These are phyloP conservation scores for Penicillium hordei DNA, from an alignment of 2,329 filamentous ascomycete genomes.

Conservation along the genomic window DNA sequence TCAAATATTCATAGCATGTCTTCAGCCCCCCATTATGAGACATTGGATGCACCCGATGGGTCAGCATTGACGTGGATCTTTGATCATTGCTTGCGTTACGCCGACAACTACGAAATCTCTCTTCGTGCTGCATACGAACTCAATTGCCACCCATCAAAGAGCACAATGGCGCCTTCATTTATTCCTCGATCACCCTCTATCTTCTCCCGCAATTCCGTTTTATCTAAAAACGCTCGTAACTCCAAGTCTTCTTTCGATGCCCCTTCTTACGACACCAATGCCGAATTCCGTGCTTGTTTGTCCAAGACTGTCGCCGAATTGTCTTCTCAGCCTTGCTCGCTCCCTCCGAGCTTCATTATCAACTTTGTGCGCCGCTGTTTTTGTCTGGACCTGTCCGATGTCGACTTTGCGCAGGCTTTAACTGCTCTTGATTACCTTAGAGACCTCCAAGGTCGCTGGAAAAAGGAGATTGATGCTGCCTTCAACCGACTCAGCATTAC, in stretches of 20 bases:
- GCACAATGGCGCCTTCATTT: constrained; percentile 21
- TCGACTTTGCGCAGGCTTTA: constrained; percentile 66
- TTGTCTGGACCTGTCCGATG: constrained; percentile 54
- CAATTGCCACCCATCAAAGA: constrained; percentile 57
- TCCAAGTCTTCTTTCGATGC: constrained; percentile 28
- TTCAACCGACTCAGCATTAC: constrained; percentile 56
- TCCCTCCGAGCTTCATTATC: constrained; percentile 63
- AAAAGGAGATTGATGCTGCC: constrained; percentile 57
- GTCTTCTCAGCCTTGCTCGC: constrained; percentile 59
- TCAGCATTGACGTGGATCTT: constrained; percentile 54
- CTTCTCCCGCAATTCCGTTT: constrained; percentile 34
- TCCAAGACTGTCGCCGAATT: constrained; percentile 57
- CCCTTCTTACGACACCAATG: constrained; percentile 35
- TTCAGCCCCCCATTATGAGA: constrained; percentile 11
- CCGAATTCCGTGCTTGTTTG: constrained; percentile 45
- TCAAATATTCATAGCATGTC: constrained; percentile 12
- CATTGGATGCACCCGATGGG: constrained; percentile 36
- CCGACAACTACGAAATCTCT: constrained; percentile 64
- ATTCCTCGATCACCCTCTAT: constrained; percentile 29
- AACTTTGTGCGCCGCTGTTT: constrained; percentile 63
- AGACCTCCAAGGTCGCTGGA: constrained; percentile 60
- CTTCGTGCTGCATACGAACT: constrained; percentile 67
- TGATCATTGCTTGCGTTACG: constrained; percentile 61
- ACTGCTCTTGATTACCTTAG: constrained; percentile 66
- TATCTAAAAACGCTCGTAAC: constrained; percentile 22